phyloP scores from a whole-genome alignment of 108 stramenopile genomes.

The Nitzschia sp. region DNA sequence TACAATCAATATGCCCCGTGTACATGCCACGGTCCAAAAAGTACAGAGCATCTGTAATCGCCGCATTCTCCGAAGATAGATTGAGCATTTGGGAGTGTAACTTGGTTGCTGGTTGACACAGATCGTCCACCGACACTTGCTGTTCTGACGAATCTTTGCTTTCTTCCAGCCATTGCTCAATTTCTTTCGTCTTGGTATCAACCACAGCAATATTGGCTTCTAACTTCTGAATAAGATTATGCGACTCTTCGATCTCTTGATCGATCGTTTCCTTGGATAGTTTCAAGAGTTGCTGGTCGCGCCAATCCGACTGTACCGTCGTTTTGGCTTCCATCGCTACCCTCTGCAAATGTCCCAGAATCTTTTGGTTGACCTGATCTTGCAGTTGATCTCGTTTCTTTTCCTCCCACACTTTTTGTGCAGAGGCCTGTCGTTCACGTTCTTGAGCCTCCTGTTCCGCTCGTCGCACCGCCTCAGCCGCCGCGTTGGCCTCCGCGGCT shows the following conservation, averaged over 20 bases:
- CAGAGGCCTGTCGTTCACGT: constrained; percentile 25
- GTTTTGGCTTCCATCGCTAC: constrained; percentile 36
- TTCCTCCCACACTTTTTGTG: constrained; percentile 45
- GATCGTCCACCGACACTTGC: constrained; percentile 32
- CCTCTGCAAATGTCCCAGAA: constrained; percentile 34
- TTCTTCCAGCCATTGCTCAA: constrained; percentile 56
- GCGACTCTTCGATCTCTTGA: constrained; percentile 45
- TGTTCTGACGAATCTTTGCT: constrained; percentile 25
- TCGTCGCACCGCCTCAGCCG: constrained; percentile 47
- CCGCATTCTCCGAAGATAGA: constrained; percentile 67
- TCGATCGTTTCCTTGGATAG: constrained; percentile 30
- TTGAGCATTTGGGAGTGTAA: constrained; percentile 73
- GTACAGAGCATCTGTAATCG: constrained; percentile 80
- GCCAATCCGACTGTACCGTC: constrained; percentile 44
- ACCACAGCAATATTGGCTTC: constrained; percentile 37
- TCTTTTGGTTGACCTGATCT: constrained; percentile 46
- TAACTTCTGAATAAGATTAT: constrained; percentile 39
- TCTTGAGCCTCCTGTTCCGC: constrained; percentile 39
- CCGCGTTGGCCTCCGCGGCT: constrained; percentile 51
- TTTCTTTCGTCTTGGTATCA: constrained; percentile 45
- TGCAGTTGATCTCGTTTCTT: constrained; percentile 38
- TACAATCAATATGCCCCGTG: constrained; percentile 54
- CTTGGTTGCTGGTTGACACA: constrained; percentile 53
- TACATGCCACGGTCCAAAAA: constrained; percentile 81
- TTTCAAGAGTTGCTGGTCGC: constrained; percentile 52